Base-by-base conservation (phyloP, 2,329 filamentous ascomycete genomes). In the Trichoderma pleuroti region DNA sequence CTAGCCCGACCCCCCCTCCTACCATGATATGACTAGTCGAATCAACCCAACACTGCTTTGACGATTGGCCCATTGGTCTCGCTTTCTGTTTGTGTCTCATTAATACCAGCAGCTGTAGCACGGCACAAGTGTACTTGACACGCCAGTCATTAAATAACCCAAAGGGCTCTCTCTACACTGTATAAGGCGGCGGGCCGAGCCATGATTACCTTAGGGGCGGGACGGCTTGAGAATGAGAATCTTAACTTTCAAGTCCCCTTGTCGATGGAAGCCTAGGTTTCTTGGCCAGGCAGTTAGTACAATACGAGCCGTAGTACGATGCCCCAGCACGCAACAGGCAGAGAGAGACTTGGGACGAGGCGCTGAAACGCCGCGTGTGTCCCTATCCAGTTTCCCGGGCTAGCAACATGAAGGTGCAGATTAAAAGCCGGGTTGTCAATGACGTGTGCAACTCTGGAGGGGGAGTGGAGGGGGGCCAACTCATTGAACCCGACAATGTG, bases 401-500 rank as follows among this genome's bases (percentile, higher is more conserved):
- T 65, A 65, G 62, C 52, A 26, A 18, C 10, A 14, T 28, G 18
- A 60, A 34, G 52, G 49, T 60, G 57, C 34, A 32, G 52, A 34
- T 46, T 49, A 46, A 46, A 18, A 60, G 39, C 65, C 26, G 54
- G 30, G 18, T 52, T 30, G 65, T 14, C 24, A 68, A 34, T 49
- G 39, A 68, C 56, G 66, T 60, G 66, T 59, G 65, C 65, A 32
- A 60, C 28, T 32, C 24, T 28, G 54, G 57, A 39, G 67, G 56
- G 66, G 57, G 66, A 68, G 18, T 21, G 64, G 49, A 46, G 54
- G 56, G 54, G 56, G 67, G 39, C 24, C 30, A 18, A 49, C 26
- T 30, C 24, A 52, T 28, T n/a, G 64, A 67, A 67, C 67, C 67
- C 67, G 67, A 70, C 67, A 70, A 70, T 62, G 59, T 63, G 67